Evolutionary conservation across 306 rosid species (phyloP).

Genomic region (Vigna trinervia): DNA sequence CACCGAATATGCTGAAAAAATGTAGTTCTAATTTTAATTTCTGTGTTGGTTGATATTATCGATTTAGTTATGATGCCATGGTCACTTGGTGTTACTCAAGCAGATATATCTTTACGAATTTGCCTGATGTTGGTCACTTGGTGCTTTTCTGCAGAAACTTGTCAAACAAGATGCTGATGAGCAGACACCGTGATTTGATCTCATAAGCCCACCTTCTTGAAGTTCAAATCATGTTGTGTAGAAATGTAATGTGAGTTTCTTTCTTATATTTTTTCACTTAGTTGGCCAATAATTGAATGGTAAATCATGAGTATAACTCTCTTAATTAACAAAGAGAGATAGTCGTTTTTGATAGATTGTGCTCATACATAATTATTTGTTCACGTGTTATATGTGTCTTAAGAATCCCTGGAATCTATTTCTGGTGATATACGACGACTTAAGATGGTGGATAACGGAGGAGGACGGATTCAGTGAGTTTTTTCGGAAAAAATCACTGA

Average conservation of each 20-base stretch:
- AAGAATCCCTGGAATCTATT: conserved; percentile 19
- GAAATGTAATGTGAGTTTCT: conserved; percentile 42
- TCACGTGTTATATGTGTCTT: conserved; percentile 7
- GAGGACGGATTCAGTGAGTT: too few species aligned
- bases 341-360: conserved; percentile 21
- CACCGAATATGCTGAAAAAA: background rate
- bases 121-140: conserved; percentile 5
- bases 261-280: conserved; percentile 15
- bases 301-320: conserved; percentile 31
- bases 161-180: conserved; percentile 51
- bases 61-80: conserved; percentile 7
- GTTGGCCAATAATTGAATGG: conserved; percentile 39
- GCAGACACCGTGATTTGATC: conserved; percentile 51
- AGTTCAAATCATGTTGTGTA: conserved; percentile 37
- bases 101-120: conserved; percentile 3
- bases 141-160: conserved; percentile 56
- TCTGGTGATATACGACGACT: conserved; percentile 17
- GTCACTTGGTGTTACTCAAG: background rate
- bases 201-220: background rate
- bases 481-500: too few species aligned
- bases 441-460: conserved; percentile 26
- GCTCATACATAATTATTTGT: conserved; percentile 11
- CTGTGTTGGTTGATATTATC: background rate
- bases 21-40: background rate
- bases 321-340: conserved; percentile 29